Conservation (phyloP, 306 rosid genomes). For the Spatholobus suberectus region DNA sequence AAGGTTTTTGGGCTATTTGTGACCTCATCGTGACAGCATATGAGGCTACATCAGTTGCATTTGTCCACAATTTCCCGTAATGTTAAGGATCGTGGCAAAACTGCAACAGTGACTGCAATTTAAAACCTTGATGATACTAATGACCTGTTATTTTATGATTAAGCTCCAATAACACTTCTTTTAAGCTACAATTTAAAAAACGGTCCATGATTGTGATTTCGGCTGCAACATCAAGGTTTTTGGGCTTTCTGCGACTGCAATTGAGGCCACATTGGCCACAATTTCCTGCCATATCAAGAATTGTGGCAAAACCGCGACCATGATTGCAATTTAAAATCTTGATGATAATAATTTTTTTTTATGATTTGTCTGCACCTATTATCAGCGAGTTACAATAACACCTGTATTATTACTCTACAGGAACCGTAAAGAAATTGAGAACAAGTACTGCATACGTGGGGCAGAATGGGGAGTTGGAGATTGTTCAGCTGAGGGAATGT, state of each 20-base stretch:
- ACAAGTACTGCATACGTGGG: slow-evolving; percentile 90
- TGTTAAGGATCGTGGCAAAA: background rate
- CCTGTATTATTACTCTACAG: slow-evolving; percentile 44
- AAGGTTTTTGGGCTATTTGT: background rate
- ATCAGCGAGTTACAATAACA: background rate
- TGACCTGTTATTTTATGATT: too few relatives aligned
- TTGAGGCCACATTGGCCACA: too few relatives aligned
- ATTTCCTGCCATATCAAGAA: too few relatives aligned
- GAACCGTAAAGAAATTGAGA: slow-evolving; percentile 65
- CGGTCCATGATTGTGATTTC: too few relatives aligned
- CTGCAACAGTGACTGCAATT: background rate
- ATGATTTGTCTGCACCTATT: background rate
- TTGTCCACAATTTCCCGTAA: background rate
- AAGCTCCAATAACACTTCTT: too few relatives aligned
- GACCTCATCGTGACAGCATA: background rate
- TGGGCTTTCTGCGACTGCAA: too few relatives aligned
- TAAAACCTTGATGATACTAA: background rate
- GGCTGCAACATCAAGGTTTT: too few relatives aligned
- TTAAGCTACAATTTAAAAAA: too few relatives aligned
- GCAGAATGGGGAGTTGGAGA: slow-evolving; percentile 99
- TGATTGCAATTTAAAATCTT: too few relatives aligned
- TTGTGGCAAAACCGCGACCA: too few relatives aligned
- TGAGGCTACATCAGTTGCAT: background rate
- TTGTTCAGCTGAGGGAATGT: slow-evolving; percentile 86
- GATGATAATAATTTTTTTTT: too few relatives aligned